phyloP scores from a whole-genome alignment of 805 yeast genomes.

The Ogataea dorogensis region DNA sequence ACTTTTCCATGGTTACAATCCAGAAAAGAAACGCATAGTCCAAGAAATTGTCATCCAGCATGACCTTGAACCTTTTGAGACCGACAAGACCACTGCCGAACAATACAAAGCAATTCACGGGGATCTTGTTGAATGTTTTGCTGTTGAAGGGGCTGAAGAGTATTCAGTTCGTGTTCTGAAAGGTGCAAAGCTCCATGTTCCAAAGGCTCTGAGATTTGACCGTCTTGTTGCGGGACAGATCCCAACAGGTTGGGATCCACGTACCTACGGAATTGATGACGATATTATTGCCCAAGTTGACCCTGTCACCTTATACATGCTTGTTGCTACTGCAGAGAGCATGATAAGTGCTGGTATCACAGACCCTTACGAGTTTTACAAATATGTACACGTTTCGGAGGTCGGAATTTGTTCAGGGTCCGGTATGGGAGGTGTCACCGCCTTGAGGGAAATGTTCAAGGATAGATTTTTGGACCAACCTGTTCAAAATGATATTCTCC shows the following conservation, averaged over 20 bases:
- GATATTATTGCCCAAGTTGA: constrained; percentile 94
- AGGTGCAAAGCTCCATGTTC: constrained; percentile 89
- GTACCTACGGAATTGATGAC: constrained; percentile 90
- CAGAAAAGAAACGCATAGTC: constrained; percentile 85
- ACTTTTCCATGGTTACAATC: constrained; percentile 90
- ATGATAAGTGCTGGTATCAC: constrained; percentile 91
- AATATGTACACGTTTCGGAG: constrained; percentile 97
- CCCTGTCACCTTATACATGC: constrained; percentile 87
- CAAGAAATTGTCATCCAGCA: constrained; percentile 97
- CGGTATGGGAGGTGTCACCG: constrained; percentile 99
- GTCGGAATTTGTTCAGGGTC: constrained; percentile 99
- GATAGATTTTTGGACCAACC: constrained; percentile 91
- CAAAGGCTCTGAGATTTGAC: constrained; percentile 77
- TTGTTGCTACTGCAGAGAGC: constrained; percentile 95
- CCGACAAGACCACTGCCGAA: constrained; percentile 92
- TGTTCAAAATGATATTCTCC: constrained; percentile 94
- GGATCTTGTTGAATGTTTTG: constrained; percentile 88
- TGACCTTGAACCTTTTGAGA: constrained; percentile 93
- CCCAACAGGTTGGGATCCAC: constrained; percentile 98
- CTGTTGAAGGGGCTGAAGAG: constrained; percentile 86
- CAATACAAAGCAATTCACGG: constrained; percentile 94
- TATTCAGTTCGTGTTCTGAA: constrained; percentile 85
- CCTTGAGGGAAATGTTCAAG: constrained; percentile 96
- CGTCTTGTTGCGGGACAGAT: constrained; percentile 88
- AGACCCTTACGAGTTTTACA: constrained; percentile 97